Percentiles rank a stretch among this genome's conserved stretches.
phyloP scores from a whole-genome alignment of 352 stramenopile species.

The Phytophthora crassamura region DNA sequence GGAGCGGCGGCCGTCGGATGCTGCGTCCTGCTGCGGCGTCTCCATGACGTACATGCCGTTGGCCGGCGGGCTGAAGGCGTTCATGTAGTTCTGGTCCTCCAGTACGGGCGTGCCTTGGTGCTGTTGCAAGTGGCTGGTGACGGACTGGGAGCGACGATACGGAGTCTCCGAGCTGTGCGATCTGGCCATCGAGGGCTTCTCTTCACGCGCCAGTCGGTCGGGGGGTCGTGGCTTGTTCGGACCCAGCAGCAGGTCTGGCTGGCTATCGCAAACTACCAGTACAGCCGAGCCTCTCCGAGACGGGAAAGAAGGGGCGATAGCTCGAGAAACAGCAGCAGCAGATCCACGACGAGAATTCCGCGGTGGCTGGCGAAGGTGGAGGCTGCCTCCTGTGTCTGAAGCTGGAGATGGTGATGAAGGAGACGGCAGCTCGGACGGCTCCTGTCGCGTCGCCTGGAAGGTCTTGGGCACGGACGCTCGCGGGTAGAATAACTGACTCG shows the following conservation, averaged over 20 bases:
- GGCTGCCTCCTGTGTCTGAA: not conserved
- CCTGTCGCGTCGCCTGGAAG: not conserved
- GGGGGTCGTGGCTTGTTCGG: slow-evolving; percentile 26
- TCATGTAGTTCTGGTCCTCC: slow-evolving; percentile 75
- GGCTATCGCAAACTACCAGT: slow-evolving; percentile 30
- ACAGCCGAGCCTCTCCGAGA: slow-evolving; percentile 9
- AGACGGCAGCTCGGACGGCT: not conserved
- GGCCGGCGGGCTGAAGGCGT: slow-evolving; percentile 54
- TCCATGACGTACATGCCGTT: slow-evolving; percentile 82
- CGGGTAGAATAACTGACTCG: too few relatives aligned
- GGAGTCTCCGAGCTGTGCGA: slow-evolving; percentile 38
- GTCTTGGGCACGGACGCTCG: not conserved
- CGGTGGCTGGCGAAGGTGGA: slow-evolving; percentile 2
- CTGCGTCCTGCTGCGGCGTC: slow-evolving; percentile 40
- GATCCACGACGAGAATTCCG: slow-evolving; percentile 9
- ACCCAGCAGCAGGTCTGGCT: slow-evolving; percentile 30
- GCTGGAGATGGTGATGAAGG: not conserved
- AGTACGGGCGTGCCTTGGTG: slow-evolving; percentile 74
- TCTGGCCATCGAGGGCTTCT: slow-evolving; percentile 34
- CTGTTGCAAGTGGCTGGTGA: slow-evolving; percentile 45
- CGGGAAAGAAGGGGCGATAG: slow-evolving; percentile 40
- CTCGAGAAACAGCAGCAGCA: slow-evolving; percentile 22
- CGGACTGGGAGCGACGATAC: slow-evolving; percentile 40
- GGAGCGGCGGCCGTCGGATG: slow-evolving; percentile 40
- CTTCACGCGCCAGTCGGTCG: slow-evolving; percentile 15